These are phyloP conservation scores for Skeletonema tropicum DNA, from an alignment of 108 stramenopile species.

Conservation along the genomic window DNA sequence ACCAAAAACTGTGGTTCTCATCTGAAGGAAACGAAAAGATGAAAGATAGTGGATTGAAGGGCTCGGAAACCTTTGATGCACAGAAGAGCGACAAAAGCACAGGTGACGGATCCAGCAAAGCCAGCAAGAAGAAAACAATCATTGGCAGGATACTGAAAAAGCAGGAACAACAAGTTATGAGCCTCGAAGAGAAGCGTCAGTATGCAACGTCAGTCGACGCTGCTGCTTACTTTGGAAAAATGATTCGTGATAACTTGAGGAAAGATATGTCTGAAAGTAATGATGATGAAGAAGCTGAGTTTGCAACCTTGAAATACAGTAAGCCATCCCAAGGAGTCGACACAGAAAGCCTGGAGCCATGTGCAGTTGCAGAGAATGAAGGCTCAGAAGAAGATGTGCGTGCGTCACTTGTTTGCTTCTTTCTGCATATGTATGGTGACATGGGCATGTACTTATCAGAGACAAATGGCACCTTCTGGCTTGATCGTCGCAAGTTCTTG, in stretches of 20 bases:
- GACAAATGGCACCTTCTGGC: slow-evolving; percentile 48
- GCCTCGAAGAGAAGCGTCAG: slow-evolving; percentile 36
- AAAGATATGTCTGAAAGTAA: slow-evolving; percentile 3
- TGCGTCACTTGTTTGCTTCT: slow-evolving; percentile 80
- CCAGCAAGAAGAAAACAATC: slow-evolving; percentile 1
- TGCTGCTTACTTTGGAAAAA: slow-evolving; percentile 28
- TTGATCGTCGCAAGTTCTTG: slow-evolving; percentile 75
- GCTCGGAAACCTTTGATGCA: slow-evolving; percentile 31
- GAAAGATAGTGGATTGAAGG: slow-evolving; percentile 57
- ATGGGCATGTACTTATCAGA: slow-evolving; percentile 67
- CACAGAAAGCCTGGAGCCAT: slow-evolving; percentile 67
- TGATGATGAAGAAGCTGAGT: not conserved
- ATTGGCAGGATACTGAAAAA: slow-evolving; percentile 13
- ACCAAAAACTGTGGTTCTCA: slow-evolving; percentile 65
- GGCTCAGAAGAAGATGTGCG: slow-evolving; percentile 74
- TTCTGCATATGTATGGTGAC: slow-evolving; percentile 77
- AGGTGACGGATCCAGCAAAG: slow-evolving; percentile 1
- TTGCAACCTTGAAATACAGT: slow-evolving; percentile 22
- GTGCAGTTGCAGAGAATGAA: slow-evolving; percentile 65
- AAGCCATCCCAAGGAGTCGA: slow-evolving; percentile 24
- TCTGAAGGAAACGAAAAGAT: slow-evolving; percentile 58
- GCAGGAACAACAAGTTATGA: slow-evolving; percentile 3
- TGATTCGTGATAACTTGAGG: slow-evolving; percentile 26
- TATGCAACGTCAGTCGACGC: slow-evolving; percentile 40
- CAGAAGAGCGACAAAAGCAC: slow-evolving; percentile 13